Evolutionary conservation across 1,284 basidiomycete genomes (phyloP).

Genomic region (Cryptococcus sp.): DNA sequence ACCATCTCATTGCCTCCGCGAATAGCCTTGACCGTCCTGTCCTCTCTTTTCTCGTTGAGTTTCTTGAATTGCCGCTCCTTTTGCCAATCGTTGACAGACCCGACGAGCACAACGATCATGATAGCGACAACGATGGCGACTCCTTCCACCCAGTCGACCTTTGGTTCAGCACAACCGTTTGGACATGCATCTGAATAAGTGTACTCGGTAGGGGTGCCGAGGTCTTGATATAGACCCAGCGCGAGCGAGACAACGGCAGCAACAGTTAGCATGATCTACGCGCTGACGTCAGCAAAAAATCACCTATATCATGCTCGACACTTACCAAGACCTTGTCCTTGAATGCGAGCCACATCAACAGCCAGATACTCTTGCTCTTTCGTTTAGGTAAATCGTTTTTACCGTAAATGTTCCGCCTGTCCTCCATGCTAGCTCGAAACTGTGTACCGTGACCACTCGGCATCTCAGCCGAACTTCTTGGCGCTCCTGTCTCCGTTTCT

Average conservation of each 20-base stretch:
- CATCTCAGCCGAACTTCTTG: conserved; percentile 25
- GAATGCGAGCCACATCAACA: conserved; percentile 90
- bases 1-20: conserved; percentile 77
- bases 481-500: conserved; percentile 25
- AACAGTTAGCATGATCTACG: conserved; percentile 79
- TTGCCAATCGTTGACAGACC: conserved; percentile 67
- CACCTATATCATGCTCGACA: conserved; percentile 48
- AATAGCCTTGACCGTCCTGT: conserved; percentile 88
- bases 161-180: conserved; percentile 58
- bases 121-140: conserved; percentile 95
- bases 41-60: conserved; percentile 94
- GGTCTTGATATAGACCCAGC: conserved; percentile 90
- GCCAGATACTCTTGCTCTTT: conserved; percentile 73
- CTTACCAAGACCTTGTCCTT: conserved; percentile 88
- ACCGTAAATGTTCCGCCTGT: conserved; percentile 76
- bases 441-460: conserved; percentile 53
- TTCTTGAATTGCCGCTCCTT: conserved; percentile 94
- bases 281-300: conserved; percentile 37
- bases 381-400: conserved; percentile 77
- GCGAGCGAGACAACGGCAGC: conserved; percentile 92
- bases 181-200: conserved; percentile 54
- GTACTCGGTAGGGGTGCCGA: conserved; percentile 66
- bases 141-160: conserved; percentile 93
- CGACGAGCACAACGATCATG: conserved; percentile 61
- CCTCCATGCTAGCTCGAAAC: conserved; percentile 62